Percentiles rank a stretch among this genome's conserved stretches.
These are phyloP conservation scores for Trichoderma polysporum DNA, from an alignment of 2,329 filamentous ascomycete species.

Conservation along the genomic window DNA sequence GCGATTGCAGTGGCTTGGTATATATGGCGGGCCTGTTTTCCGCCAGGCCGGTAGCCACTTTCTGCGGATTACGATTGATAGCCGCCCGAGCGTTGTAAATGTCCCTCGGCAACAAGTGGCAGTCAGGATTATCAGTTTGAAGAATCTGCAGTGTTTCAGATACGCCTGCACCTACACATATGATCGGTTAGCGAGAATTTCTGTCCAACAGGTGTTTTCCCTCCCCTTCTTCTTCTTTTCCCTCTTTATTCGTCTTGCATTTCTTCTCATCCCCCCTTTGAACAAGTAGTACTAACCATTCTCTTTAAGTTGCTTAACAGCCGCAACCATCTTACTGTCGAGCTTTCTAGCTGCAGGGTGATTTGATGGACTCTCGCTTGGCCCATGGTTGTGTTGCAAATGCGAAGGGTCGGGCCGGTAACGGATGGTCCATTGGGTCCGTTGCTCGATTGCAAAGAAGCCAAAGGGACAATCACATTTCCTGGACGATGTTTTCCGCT, in stretches of 20 bases:
- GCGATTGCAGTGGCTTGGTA: conserved; percentile 62
- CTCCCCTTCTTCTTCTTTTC: not conserved
- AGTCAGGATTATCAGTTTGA: conserved; percentile 62
- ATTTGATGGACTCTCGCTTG: conserved; percentile 65
- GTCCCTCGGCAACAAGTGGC: conserved; percentile 62
- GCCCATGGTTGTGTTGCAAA: conserved; percentile 62
- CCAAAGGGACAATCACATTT: conserved; percentile 69
- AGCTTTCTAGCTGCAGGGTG: conserved; percentile 65
- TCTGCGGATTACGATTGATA: conserved; percentile 64
- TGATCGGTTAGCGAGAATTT: conserved; percentile 34
- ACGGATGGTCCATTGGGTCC: conserved; percentile 65
- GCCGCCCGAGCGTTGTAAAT: conserved; percentile 68
- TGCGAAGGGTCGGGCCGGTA: conserved; percentile 61
- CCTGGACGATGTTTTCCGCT: conserved; percentile 65
- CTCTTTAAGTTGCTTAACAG: conserved; percentile 65
- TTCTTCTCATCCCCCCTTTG: no score
- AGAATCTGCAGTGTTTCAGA: conserved; percentile 66
- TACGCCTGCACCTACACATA: conserved; percentile 56
- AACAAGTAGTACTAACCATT: conserved; percentile 50
- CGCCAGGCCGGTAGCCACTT: conserved; percentile 58
- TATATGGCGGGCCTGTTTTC: conserved; percentile 65
- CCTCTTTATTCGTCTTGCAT: not conserved
- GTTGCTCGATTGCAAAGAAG: conserved; percentile 68
- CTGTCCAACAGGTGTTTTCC: conserved; percentile 21
- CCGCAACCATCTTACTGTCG: conserved; percentile 66